A percentile compares a stretch with the other conserved stretches of the same genome.
Conservation (phyloP, 345 rosid genomes). For the Sisymbrium irio region DNA sequence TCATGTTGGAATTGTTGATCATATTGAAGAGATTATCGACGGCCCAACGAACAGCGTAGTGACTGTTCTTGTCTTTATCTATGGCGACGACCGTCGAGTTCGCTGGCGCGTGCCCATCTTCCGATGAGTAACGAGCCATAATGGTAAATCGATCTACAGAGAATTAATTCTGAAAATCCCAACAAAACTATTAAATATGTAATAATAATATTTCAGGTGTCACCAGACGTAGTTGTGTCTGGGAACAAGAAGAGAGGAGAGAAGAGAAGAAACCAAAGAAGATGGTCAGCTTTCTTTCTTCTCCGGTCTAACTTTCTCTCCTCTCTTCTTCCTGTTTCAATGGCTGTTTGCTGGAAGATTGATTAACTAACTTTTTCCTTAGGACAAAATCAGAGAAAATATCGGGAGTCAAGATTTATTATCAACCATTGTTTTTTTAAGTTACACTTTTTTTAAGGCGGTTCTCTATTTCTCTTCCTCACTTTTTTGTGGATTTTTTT, state of each 20-base stretch:
- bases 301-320: conserved; percentile 11
- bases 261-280: background rate
- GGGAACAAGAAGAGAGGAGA: conserved; percentile 34
- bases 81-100: conserved; percentile 67
- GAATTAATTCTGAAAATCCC: background rate
- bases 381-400: conserved; percentile 16
- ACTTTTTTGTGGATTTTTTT: background rate
- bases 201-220: conserved; percentile 8
- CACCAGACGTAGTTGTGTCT: conserved; percentile 16
- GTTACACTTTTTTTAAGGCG: conserved; percentile 10
- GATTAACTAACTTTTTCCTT: conserved; percentile 6
- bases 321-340: conserved; percentile 31
- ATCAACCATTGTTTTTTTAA: conserved; percentile 19
- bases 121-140: conserved; percentile 39
- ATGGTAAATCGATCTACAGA: conserved; percentile 3
- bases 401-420: conserved; percentile 16
- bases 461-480: conserved; percentile 2
- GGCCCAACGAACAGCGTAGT: conserved; percentile 84
- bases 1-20: conserved; percentile 38
- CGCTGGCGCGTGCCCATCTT: conserved; percentile 32
- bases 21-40: conserved; percentile 53
- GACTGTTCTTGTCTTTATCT: conserved; percentile 84
- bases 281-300: background rate
- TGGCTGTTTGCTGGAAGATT: background rate
- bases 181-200: background rate